phyloP scores from a whole-genome alignment of 1,139 yeast genomes.

The Hemisphaericaspora subhashii region DNA sequence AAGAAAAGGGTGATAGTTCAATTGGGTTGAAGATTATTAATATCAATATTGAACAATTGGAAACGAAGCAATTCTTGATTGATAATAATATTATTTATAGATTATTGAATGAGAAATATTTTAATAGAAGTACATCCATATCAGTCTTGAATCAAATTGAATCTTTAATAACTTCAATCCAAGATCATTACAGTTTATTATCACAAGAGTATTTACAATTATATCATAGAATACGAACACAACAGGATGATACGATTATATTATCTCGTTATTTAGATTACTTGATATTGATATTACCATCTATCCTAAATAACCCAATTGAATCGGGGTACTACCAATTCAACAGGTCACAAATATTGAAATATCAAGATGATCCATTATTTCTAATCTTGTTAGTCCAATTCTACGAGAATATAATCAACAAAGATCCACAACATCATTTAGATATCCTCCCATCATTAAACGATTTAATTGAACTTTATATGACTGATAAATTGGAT shows the following conservation, averaged over 20 bases:
- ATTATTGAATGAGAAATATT: slow-evolving; percentile 9
- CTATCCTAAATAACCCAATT: background rate
- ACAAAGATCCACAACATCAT: slow-evolving; percentile 4
- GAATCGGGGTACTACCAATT: slow-evolving; percentile 14
- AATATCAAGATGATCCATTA: slow-evolving; percentile 25
- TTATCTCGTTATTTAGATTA: slow-evolving; percentile 27
- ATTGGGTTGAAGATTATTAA: slow-evolving; percentile 23
- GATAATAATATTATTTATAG: slow-evolving; percentile 10
- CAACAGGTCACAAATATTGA: slow-evolving; percentile 15
- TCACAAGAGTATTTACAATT: slow-evolving; percentile 4
- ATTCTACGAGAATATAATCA: slow-evolving; percentile 27
- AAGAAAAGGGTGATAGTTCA: slow-evolving; percentile 14
- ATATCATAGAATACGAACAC: slow-evolving; percentile 9
- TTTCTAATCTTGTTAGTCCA: slow-evolving; percentile 26
- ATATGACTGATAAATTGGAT: slow-evolving; percentile 13
- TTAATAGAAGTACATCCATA: slow-evolving; percentile 11
- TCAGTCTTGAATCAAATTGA: slow-evolving; percentile 23
- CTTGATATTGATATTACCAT: slow-evolving; percentile 13
- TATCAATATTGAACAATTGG: slow-evolving; percentile 17
- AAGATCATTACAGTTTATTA: slow-evolving; percentile 10
- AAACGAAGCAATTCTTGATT: slow-evolving; percentile 18
- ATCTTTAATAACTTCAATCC: slow-evolving; percentile 14
- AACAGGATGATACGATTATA: slow-evolving; percentile 17
- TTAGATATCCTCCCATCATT: slow-evolving; percentile 16
- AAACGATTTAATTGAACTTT: slow-evolving; percentile 13